Evolutionary conservation across 495 filamentous ascomycete species (phyloP).

Genomic region (Hypoxylon perforatum): DNA sequence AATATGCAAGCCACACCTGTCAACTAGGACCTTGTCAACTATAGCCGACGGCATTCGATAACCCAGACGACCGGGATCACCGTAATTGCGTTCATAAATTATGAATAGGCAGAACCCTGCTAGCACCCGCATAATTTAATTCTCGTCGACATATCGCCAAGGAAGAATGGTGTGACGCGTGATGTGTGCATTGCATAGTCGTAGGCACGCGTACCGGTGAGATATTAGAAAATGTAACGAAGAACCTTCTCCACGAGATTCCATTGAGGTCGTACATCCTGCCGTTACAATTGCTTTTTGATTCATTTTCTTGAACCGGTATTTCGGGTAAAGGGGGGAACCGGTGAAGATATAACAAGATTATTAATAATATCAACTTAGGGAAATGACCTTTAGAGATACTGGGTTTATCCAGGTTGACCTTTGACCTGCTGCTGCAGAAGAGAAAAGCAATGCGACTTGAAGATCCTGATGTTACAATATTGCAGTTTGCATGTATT

Average conservation of each 20-base stretch:
- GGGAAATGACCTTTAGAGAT: neutral
- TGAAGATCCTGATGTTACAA: slow-evolving; percentile 9
- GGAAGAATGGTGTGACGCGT: slow-evolving; percentile 28
- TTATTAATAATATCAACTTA: too few species aligned
- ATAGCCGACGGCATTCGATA: neutral
- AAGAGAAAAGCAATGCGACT: slow-evolving; percentile 28
- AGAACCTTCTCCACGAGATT: neutral
- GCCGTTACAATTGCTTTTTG: neutral
- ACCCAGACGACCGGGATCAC: slow-evolving; percentile 24
- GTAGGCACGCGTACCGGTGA: slow-evolving; percentile 12
- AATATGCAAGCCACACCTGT: slow-evolving; percentile 37
- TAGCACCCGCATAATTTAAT: slow-evolving; percentile 8
- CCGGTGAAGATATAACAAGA: neutral
- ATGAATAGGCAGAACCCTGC: neutral
- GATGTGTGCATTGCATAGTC: slow-evolving; percentile 11
- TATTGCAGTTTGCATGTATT: neutral
- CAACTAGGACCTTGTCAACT: too few species aligned
- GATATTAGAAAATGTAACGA: slow-evolving; percentile 3
- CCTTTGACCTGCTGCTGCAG: neutral
- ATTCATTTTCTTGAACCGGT: slow-evolving; percentile 2
- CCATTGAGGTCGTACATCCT: too few species aligned
- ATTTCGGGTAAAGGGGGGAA: neutral
- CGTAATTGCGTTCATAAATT: slow-evolving; percentile 30
- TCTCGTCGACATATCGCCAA: slow-evolving; percentile 12
- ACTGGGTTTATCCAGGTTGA: slow-evolving; percentile 19